Evolutionary conservation across 2,329 filamentous ascomycete species (phyloP).

Genomic region (Nothophaeocryptopus gaeumannii): DNA sequence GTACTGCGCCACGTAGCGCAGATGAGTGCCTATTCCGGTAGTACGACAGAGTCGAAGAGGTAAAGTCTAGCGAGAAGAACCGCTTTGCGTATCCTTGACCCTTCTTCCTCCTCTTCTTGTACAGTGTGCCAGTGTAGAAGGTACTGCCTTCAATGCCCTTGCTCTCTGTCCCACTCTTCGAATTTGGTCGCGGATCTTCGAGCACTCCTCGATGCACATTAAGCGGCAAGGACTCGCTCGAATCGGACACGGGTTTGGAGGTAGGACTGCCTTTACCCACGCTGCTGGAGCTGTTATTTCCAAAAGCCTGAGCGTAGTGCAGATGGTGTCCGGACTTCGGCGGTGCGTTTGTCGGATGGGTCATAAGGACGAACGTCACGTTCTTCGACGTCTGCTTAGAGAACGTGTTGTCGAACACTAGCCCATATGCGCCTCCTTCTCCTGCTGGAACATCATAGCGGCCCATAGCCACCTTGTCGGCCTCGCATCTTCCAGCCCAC

Average conservation of each 20-base stretch:
- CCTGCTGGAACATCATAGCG: conserved; percentile 73
- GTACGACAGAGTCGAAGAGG: conserved; percentile 90
- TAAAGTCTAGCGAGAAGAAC: conserved; percentile 95
- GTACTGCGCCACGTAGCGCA: conserved; percentile 85
- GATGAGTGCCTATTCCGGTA: conserved; percentile 94
- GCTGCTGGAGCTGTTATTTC: conserved; percentile 44
- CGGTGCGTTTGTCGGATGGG: conserved; percentile 79
- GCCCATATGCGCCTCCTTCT: conserved; percentile 87
- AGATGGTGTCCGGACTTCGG: conserved; percentile 72
- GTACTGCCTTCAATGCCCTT: conserved; percentile 42
- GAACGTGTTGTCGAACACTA: conserved; percentile 98
- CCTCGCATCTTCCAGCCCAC: conserved; percentile 94
- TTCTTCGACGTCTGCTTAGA: conserved; percentile 94
- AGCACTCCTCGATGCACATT: conserved; percentile 33
- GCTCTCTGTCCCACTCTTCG: conserved; percentile 35
- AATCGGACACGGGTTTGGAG: conserved; percentile 44
- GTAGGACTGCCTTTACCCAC: conserved; percentile 37
- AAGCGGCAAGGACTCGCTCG: conserved; percentile 51
- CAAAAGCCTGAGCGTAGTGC: conserved; percentile 56
- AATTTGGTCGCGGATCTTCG: conserved; percentile 42
- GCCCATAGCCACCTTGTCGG: conserved; percentile 89
- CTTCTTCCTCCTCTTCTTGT: conserved; percentile 88
- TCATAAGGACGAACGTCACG: conserved; percentile 89
- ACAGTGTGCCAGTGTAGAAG: conserved; percentile 78
- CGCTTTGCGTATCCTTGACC: conserved; percentile 89